Base-by-base conservation (phyloP, 2,329 filamentous ascomycete genomes). In the Cercospora sp. region DNA sequence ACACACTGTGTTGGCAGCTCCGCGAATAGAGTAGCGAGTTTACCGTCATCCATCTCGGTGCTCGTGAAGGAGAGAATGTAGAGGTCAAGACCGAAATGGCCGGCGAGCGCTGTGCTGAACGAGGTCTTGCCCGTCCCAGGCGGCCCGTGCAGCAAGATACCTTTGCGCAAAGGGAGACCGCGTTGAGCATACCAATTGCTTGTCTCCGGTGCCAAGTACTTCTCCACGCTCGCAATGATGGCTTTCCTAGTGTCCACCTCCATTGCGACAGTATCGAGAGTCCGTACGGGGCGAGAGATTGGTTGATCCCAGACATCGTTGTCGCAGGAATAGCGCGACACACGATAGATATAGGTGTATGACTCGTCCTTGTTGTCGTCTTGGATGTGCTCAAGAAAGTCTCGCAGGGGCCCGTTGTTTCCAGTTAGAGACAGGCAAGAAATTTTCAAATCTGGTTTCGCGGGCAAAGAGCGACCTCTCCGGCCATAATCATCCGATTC, bases 1-100 rank as follows among this genome's bases (percentile, higher is more conserved):
- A 98, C 97, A 81, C 94, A 98, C 87, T 97, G 97, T 63, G 93
- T 96, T 75, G 94, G 89, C 10, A 95, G 94, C 93, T 97, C 97
- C 82, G 97, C 94, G 79, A 99, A 98, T 3, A 98, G 87, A 82
- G 97, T 93, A 75, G 94, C 89, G 23, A 99, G 94, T 93, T 97
- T 97, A 75, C 93, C 88, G 8, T 95, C 95, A 78, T 97, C 97
- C 82, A 98, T 93, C 3, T 97, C 93, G 76, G 97, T 83, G 80
- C 97, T 94, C 76, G 92, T 95, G 72, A 95, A 94, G 79, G 97
- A 97, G 77, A 98, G 93, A 79, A 94, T 89, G 80, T 97, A 97
- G 79, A 98, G 97, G 23, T 94, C 97, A 31, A 95, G 94, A 77
- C 97, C 94, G 72, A 94, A 98, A 83, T 95, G 85, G 84, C 98